Percentiles rank a stretch among this genome's conserved stretches.
Evolutionary conservation across 306 rosid species (phyloP).

Genomic region (Prunus armeniaca): DNA sequence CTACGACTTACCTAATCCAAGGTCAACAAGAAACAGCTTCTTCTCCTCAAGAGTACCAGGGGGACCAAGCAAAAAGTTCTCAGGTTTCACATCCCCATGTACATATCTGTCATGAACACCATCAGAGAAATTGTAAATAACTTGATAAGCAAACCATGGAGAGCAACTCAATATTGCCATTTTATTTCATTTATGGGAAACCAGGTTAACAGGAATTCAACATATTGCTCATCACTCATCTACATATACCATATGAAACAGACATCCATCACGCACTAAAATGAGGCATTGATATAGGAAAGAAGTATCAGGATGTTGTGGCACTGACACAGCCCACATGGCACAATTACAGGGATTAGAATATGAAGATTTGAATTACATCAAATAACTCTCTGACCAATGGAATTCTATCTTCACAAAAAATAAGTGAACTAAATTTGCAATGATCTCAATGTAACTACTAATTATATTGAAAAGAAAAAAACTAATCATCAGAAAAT

Average conservation of each 20-base stretch:
- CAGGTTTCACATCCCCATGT: slow-evolving; percentile 56
- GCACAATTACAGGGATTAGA: neutral
- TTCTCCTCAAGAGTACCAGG: slow-evolving; percentile 46
- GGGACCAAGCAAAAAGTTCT: slow-evolving; percentile 52
- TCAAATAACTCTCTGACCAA: neutral
- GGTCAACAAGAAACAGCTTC: slow-evolving; percentile 53
- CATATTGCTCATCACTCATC: neutral
- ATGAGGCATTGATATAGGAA: neutral
- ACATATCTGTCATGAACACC: slow-evolving; percentile 39
- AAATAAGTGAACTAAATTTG: neutral
- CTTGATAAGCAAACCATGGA: neutral
- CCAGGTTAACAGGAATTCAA: neutral
- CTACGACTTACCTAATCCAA: slow-evolving; percentile 41
- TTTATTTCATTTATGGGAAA: neutral
- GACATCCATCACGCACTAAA: neutral
- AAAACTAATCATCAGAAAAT: slow-evolving; percentile 2
- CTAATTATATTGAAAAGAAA: neutral
- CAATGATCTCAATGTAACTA: neutral
- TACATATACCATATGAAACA: neutral
- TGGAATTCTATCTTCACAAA: neutral
- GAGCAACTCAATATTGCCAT: neutral
- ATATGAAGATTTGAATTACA: neutral
- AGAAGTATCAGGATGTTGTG: neutral
- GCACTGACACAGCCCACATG: neutral
- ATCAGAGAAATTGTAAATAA: slow-evolving; percentile 1